Percentiles rank a stretch among this genome's conserved stretches.
phyloP scores from a whole-genome alignment of 805 yeast species.

The Wickerhamiella azyma region DNA sequence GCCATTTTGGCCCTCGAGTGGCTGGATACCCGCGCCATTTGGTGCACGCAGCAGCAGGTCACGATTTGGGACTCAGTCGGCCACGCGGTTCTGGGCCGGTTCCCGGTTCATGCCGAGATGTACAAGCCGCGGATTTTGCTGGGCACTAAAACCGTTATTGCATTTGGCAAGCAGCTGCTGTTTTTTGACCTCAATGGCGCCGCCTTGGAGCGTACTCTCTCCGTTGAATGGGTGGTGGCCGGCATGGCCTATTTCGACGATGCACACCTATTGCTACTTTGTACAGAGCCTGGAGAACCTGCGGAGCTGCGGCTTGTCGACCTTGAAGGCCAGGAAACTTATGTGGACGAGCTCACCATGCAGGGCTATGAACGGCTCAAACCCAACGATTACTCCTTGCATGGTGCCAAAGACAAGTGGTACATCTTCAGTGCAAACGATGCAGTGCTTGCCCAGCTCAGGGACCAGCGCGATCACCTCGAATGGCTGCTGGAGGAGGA shows the following conservation, averaged over 20 bases:
- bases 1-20: conserved; percentile 54
- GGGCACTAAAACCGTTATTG: conserved; percentile 29
- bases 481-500: conserved; percentile 54
- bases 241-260: conserved; percentile 70
- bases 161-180: conserved; percentile 80
- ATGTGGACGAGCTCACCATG: conserved; percentile 66
- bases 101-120: conserved; percentile 56
- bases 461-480: conserved; percentile 54
- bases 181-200: conserved; percentile 27
- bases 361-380: conserved; percentile 47
- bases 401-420: conserved; percentile 29
- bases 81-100: conserved; percentile 34
- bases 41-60: conserved; percentile 80
- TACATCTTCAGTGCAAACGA: conserved; percentile 70
- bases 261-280: conserved; percentile 49
- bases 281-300: conserved; percentile 28
- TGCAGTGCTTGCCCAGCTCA: conserved; percentile 60
- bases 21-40: conserved; percentile 46
- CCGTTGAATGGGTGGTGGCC: conserved; percentile 36
- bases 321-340: conserved; percentile 56
- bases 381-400: conserved; percentile 51
- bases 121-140: conserved; percentile 48
- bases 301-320: conserved; percentile 65
- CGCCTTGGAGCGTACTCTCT: neutral
- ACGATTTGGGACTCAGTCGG: conserved; percentile 47